phyloP scores from a whole-genome alignment of 768 basidiomycete species.

The Tylopilus intermedius region DNA sequence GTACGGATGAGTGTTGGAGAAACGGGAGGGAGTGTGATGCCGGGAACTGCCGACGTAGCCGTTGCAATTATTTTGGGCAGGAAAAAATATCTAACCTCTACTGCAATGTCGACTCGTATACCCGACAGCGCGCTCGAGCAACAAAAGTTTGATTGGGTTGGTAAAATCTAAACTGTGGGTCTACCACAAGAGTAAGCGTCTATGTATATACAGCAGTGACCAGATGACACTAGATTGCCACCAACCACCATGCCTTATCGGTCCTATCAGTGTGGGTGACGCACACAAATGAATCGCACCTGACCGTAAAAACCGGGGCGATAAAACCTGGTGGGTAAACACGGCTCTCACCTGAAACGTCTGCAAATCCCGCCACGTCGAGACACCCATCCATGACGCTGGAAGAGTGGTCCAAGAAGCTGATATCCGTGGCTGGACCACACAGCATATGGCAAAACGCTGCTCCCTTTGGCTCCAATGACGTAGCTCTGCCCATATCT shows the following conservation, averaged over 20 bases:
- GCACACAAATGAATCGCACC: not conserved
- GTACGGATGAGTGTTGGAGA: slow-evolving; percentile 17
- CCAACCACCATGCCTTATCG: not conserved
- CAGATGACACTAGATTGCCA: not conserved
- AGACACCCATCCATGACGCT: slow-evolving; percentile 5
- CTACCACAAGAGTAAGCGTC: not conserved
- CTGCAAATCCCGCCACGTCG: not conserved
- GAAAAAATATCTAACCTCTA: not conserved
- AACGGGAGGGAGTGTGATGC: slow-evolving; percentile 11
- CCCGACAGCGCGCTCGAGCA: too few relatives aligned
- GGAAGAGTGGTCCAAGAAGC: slow-evolving; percentile 5
- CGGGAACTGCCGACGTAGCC: slow-evolving; percentile 27
- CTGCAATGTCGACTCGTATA: too few relatives aligned
- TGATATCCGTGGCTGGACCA: slow-evolving; percentile 7
- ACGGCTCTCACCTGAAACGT: not conserved
- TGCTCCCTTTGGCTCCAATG: slow-evolving; percentile 16
- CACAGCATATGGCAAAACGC: not conserved
- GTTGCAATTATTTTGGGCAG: slow-evolving; percentile 1
- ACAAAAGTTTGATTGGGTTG: too few relatives aligned
- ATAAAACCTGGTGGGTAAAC: not conserved
- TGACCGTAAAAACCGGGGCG: too few relatives aligned
- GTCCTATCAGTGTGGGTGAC: not conserved
- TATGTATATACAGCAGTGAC: not conserved
- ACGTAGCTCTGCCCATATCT: slow-evolving; percentile 13
- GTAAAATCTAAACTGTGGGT: not conserved